phyloP scores from a whole-genome alignment of 2,329 filamentous ascomycete species.

The Fusarium lateritium region DNA sequence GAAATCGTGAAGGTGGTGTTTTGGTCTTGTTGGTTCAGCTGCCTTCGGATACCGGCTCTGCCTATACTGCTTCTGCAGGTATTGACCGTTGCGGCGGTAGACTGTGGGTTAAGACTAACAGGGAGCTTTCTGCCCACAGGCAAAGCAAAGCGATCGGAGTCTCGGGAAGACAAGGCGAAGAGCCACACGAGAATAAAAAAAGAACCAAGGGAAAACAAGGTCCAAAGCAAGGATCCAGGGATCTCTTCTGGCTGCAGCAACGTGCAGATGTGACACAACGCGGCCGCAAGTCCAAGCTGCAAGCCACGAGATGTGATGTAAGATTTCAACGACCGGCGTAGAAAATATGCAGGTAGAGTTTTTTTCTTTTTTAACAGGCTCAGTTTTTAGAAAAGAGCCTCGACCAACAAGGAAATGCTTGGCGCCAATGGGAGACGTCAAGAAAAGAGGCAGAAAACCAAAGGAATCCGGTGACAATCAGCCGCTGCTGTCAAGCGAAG shows the following conservation, averaged over 20 bases:
- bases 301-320: slow-evolving; percentile 42
- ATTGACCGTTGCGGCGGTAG: slow-evolving; percentile 8
- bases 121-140: background rate
- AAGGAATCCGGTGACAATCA: slow-evolving; percentile 3
- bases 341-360: slow-evolving; percentile 20
- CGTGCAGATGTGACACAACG: slow-evolving; percentile 37
- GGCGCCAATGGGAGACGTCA: slow-evolving; percentile 15
- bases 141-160: background rate
- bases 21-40: slow-evolving; percentile 20
- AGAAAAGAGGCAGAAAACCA: slow-evolving; percentile 2
- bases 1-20: slow-evolving; percentile 5
- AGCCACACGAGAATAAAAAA: slow-evolving; percentile 14
- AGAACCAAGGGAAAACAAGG: background rate
- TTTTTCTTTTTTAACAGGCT: background rate
- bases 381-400: background rate
- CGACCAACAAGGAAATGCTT: slow-evolving; percentile 10
- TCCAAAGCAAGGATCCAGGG: slow-evolving; percentile 27
- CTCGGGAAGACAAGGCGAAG: slow-evolving; percentile 19
- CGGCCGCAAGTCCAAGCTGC: slow-evolving; percentile 31
- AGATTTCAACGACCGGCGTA: slow-evolving; percentile 42
- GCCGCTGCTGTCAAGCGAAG: slow-evolving; percentile 10
- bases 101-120: background rate
- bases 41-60: slow-evolving; percentile 10
- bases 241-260: slow-evolving; percentile 23
- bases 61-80: background rate